Percentiles rank a stretch among this genome's conserved stretches.
phyloP scores from a whole-genome alignment of 164 flowering plant genomes.

The Vitis amurensis region DNA sequence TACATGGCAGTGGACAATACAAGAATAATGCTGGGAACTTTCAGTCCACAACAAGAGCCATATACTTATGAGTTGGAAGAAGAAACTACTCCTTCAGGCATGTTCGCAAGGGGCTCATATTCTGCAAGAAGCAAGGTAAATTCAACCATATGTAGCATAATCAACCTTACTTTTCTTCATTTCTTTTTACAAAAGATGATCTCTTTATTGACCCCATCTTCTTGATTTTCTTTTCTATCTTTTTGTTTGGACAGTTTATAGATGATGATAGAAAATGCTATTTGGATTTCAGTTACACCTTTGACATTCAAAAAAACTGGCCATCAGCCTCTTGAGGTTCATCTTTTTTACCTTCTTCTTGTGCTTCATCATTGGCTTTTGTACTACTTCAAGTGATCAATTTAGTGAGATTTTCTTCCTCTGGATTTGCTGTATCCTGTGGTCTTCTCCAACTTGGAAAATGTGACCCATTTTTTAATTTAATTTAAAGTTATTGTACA shows the following conservation, averaged over 20 bases:
- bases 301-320: slow-evolving; percentile 61
- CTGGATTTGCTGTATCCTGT: too few species aligned
- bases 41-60: slow-evolving; percentile 54
- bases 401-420: background rate
- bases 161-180: background rate
- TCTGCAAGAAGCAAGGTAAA: slow-evolving; percentile 53
- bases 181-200: background rate
- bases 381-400: background rate
- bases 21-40: slow-evolving; percentile 58
- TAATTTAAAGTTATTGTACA: too few species aligned
- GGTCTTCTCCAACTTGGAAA: too few species aligned
- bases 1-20: slow-evolving; percentile 43
- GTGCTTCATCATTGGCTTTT: background rate
- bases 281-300: slow-evolving; percentile 49
- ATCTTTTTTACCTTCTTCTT: too few species aligned
- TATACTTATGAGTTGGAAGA: slow-evolving; percentile 44
- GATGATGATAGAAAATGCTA: slow-evolving; percentile 60
- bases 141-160: background rate
- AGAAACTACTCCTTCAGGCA: slow-evolving; percentile 51
- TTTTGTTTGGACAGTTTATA: slow-evolving; percentile 33
- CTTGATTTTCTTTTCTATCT: background rate
- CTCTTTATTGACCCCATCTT: background rate
- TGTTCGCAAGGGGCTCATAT: slow-evolving; percentile 54
- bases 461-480: too few species aligned
- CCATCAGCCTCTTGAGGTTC: slow-evolving; percentile 18